Conservation (phyloP, 129 eudicot species). For the Mikania micrantha region DNA sequence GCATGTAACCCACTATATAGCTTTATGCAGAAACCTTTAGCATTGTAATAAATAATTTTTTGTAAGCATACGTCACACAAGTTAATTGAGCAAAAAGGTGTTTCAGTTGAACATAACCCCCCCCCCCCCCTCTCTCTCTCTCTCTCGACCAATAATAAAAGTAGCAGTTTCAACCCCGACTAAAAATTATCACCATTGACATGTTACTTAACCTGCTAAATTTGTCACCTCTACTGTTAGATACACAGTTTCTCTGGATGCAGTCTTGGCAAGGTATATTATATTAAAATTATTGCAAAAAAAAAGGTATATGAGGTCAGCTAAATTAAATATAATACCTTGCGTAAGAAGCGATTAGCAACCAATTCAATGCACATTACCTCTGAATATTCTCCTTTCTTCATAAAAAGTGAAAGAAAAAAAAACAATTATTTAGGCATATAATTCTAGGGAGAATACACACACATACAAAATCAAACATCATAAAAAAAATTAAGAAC, state of each 20-base stretch:
- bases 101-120: background rate
- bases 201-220: background rate
- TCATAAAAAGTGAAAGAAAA: background rate
- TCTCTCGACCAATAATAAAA: background rate
- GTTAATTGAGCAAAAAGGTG: background rate
- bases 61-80: background rate
- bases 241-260: background rate
- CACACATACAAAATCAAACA: background rate
- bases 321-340: slow-evolving; percentile 39
- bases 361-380: slow-evolving; percentile 94
- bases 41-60: background rate
- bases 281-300: background rate
- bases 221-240: background rate
- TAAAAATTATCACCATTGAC: background rate
- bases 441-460: background rate
- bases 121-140: slow-evolving; percentile 48
- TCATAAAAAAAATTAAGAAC: slow-evolving; percentile 14
- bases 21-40: background rate
- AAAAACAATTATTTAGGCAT: background rate
- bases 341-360: slow-evolving; percentile 88
- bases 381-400: slow-evolving; percentile 47
- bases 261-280: background rate
- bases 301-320: background rate
- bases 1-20: background rate
- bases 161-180: background rate